A percentile compares a stretch with the other conserved stretches of the same genome.
phyloP scores from a whole-genome alignment of 2,329 filamentous ascomycete genomes.

The Curvularia eragrostidis region DNA sequence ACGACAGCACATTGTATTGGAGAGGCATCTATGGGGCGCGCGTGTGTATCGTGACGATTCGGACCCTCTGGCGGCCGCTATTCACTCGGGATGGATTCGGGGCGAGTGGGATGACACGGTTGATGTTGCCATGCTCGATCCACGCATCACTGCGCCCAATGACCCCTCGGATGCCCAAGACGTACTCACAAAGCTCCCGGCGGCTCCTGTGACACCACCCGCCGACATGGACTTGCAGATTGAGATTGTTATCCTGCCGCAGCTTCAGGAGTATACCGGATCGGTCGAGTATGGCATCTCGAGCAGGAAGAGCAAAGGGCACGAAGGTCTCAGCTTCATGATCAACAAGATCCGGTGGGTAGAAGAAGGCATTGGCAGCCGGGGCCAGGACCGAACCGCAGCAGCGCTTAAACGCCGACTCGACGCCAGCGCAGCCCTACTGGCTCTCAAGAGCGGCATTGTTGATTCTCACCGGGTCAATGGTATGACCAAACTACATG shows the following conservation, averaged over 20 bases:
- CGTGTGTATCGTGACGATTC: slow-evolving; percentile 97
- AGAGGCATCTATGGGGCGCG: slow-evolving; percentile 87
- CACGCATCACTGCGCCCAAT: slow-evolving; percentile 57
- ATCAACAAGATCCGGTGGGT: slow-evolving; percentile 85
- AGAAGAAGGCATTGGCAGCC: slow-evolving; percentile 66
- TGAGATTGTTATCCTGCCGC: slow-evolving; percentile 81
- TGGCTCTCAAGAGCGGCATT: slow-evolving; percentile 41
- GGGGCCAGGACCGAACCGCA: slow-evolving; percentile 48
- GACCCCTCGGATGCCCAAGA: slow-evolving; percentile 54
- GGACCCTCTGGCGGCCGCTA: slow-evolving; percentile 88
- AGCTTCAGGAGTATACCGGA: slow-evolving; percentile 76
- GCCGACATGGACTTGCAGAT: slow-evolving; percentile 82
- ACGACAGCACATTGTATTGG: slow-evolving; percentile 81
- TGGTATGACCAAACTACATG: slow-evolving; percentile 39
- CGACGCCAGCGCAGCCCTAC: slow-evolving; percentile 45
- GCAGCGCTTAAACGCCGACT: slow-evolving; percentile 47
- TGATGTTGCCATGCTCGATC: slow-evolving; percentile 70
- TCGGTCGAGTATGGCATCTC: slow-evolving; percentile 80
- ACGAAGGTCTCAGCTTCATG: slow-evolving; percentile 91
- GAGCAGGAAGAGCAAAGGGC: slow-evolving; percentile 79
- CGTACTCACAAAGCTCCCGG: slow-evolving; percentile 48
- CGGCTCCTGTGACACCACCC: slow-evolving; percentile 67
- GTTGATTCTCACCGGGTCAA: slow-evolving; percentile 33
- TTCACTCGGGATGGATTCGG: slow-evolving; percentile 90
- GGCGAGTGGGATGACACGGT: slow-evolving; percentile 86